A percentile compares a stretch with the other conserved stretches of the same genome.
Evolutionary conservation across 2,329 filamentous ascomycete species (phyloP).

Genomic region (Fusarium mangiferae): DNA sequence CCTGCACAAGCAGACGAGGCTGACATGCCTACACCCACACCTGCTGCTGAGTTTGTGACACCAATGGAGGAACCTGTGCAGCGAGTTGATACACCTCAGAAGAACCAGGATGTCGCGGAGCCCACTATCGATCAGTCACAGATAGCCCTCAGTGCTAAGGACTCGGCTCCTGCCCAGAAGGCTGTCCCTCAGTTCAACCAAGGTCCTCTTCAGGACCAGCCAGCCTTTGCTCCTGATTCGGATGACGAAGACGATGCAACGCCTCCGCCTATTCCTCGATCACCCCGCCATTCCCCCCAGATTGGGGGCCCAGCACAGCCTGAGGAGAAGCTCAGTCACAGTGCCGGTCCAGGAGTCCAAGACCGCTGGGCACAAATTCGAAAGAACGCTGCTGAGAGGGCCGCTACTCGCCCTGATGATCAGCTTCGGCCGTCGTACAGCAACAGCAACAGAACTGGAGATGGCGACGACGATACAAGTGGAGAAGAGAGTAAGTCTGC

Average conservation of each 20-base stretch:
- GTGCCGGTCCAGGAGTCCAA: slow-evolving; percentile 54
- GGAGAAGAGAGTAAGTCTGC: slow-evolving; percentile 86
- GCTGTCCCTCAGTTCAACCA: slow-evolving; percentile 79
- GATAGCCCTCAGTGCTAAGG: slow-evolving; percentile 23
- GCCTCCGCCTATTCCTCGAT: slow-evolving; percentile 63
- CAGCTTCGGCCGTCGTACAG: slow-evolving; percentile 66
- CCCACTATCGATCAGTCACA: slow-evolving; percentile 37
- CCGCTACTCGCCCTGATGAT: slow-evolving; percentile 73
- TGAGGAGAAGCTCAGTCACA: slow-evolving; percentile 50
- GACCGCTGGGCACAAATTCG: slow-evolving; percentile 97
- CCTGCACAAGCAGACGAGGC: slow-evolving; percentile 17
- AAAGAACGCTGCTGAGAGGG: slow-evolving; percentile 90
- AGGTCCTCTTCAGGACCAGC: slow-evolving; percentile 86
- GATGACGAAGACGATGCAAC: slow-evolving; percentile 61
- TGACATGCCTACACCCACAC: slow-evolving; percentile 31
- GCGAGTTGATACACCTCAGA: slow-evolving; percentile 37
- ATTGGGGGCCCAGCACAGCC: slow-evolving; percentile 41
- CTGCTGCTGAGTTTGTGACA: slow-evolving; percentile 33
- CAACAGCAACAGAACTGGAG: slow-evolving; percentile 66
- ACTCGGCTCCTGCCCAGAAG: slow-evolving; percentile 33
- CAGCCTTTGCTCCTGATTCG: slow-evolving; percentile 78
- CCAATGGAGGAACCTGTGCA: slow-evolving; percentile 39
- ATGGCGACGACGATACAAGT: slow-evolving; percentile 87
- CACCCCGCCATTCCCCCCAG: slow-evolving; percentile 44
- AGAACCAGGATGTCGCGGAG: slow-evolving; percentile 31